phyloP scores from a whole-genome alignment of 2,329 filamentous ascomycete species.

The Thielaviopsis punctulata region DNA sequence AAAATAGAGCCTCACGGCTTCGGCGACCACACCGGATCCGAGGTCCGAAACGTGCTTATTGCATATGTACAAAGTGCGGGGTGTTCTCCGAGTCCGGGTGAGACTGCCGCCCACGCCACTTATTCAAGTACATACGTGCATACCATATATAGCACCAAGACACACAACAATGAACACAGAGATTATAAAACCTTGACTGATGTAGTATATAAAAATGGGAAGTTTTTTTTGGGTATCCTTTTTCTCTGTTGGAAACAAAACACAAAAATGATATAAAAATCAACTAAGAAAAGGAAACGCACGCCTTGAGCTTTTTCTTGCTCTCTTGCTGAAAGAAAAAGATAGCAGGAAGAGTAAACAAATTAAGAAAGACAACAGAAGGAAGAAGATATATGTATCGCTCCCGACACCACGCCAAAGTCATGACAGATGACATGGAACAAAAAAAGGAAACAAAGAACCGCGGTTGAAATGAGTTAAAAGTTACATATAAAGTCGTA shows the following conservation, averaged over 20 bases:
- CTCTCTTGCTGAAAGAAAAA: neutral
- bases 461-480: neutral
- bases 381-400: too few relatives aligned
- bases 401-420: too few relatives aligned
- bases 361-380: conserved; percentile 1
- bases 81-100: too few relatives aligned
- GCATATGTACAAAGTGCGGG: too few relatives aligned
- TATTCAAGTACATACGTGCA: too few relatives aligned
- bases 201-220: neutral
- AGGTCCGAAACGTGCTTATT: neutral
- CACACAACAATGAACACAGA: too few relatives aligned
- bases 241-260: neutral
- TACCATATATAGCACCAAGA: too few relatives aligned
- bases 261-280: neutral
- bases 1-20: neutral
- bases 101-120: too few relatives aligned
- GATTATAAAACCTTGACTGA: neutral
- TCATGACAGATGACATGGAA: too few relatives aligned
- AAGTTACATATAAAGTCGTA: neutral
- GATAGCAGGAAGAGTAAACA: neutral
- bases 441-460: conserved; percentile 2
- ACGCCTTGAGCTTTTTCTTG: neutral
- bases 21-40: neutral
- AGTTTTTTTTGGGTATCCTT: neutral
- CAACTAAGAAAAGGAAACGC: neutral